phyloP scores from a whole-genome alignment of 2,329 filamentous ascomycete species.

The Helminthosporium solani region DNA sequence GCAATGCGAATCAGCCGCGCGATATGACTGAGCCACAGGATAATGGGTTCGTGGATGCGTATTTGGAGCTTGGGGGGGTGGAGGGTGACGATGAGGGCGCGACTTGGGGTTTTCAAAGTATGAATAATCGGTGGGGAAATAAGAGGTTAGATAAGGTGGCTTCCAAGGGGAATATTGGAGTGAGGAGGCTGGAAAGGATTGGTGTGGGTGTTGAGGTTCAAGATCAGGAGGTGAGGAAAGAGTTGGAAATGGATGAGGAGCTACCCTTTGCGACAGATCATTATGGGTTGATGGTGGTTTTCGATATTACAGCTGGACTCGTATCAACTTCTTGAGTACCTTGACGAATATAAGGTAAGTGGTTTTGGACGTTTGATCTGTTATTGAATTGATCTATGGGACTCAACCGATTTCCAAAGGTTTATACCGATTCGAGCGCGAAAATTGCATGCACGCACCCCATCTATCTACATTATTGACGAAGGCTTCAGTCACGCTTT shows the following conservation, averaged over 20 bases:
- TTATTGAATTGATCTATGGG: constrained; percentile 50
- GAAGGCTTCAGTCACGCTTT: too few relatives aligned
- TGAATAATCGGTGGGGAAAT: constrained; percentile 46
- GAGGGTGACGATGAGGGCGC: constrained; percentile 53
- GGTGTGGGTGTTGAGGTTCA: constrained; percentile 49
- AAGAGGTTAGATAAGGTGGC: constrained; percentile 57
- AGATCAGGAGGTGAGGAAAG: constrained; percentile 19
- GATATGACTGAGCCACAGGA: constrained; percentile 50
- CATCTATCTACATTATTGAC: too few relatives aligned
- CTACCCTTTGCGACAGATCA: constrained; percentile 53
- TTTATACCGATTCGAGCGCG: constrained; percentile 53
- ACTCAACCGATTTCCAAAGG: constrained; percentile 53
- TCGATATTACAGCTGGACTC: constrained; percentile 2
- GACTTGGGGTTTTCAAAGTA: constrained; percentile 59
- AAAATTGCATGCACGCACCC: constrained; percentile 16
- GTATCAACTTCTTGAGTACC: background rate
- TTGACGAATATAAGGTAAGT: too few relatives aligned
- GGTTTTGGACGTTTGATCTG: too few relatives aligned
- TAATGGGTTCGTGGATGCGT: constrained; percentile 55
- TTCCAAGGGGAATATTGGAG: constrained; percentile 44
- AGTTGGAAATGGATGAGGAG: constrained; percentile 5
- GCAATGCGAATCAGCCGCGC: constrained; percentile 57
- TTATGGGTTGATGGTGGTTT: constrained; percentile 43
- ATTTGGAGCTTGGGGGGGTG: constrained; percentile 51
- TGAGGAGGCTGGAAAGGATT: constrained; percentile 47